Percentiles rank a stretch among this genome's conserved stretches.
phyloP scores from a whole-genome alignment of 257 asterid genomes.

The Lavandula angustifolia region DNA sequence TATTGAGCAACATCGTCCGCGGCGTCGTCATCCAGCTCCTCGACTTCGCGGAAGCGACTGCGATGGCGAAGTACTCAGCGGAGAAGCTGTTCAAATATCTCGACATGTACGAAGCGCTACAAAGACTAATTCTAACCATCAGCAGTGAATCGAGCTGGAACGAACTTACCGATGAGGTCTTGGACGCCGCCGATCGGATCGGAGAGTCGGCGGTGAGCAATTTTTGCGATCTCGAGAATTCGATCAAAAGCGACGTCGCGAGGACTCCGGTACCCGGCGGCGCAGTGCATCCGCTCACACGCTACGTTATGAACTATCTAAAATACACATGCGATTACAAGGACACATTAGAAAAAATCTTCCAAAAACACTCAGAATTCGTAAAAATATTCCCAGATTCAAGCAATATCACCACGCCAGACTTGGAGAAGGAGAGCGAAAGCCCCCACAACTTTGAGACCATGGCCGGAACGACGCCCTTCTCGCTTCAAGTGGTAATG shows the following conservation, averaged over 20 bases:
- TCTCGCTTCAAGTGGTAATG: slow-evolving; percentile 49
- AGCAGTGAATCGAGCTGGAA: slow-evolving; percentile 41
- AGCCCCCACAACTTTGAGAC: slow-evolving; percentile 46
- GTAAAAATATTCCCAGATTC: slow-evolving; percentile 26
- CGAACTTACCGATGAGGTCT: slow-evolving; percentile 49
- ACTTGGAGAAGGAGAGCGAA: slow-evolving; percentile 42
- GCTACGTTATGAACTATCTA: slow-evolving; percentile 80
- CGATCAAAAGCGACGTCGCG: slow-evolving; percentile 60
- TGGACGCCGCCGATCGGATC: slow-evolving; percentile 48
- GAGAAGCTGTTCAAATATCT: slow-evolving; percentile 83
- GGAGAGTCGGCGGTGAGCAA: slow-evolving; percentile 66
- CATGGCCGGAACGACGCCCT: slow-evolving; percentile 39
- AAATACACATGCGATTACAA: slow-evolving; percentile 73
- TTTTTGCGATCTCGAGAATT: slow-evolving; percentile 66
- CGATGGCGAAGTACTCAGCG: slow-evolving; percentile 67
- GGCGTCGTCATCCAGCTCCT: slow-evolving; percentile 68
- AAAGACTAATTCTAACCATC: slow-evolving; percentile 45
- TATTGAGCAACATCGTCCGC: slow-evolving; percentile 56
- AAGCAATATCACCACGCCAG: background rate
- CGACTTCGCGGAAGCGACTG: slow-evolving; percentile 73
- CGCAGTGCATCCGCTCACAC: slow-evolving; percentile 88
- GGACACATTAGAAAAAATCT: slow-evolving; percentile 54
- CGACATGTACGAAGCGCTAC: slow-evolving; percentile 68
- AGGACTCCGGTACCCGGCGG: slow-evolving; percentile 79
- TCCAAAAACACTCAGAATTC: slow-evolving; percentile 33